Conservation (phyloP, 2,329 filamentous ascomycete genomes). For the Nemania sp. region DNA sequence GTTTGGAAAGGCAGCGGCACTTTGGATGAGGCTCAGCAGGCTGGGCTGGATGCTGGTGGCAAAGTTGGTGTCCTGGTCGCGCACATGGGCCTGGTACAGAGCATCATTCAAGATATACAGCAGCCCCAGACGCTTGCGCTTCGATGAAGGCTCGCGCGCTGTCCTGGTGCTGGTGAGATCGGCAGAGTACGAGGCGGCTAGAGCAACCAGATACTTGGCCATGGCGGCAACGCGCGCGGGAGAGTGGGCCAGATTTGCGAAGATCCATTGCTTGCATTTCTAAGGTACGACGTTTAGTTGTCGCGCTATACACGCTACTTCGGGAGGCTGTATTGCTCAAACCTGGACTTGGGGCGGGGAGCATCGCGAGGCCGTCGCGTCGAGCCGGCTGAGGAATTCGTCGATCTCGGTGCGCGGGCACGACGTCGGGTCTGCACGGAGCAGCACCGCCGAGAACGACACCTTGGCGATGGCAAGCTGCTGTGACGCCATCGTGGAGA, state of each 20-base stretch:
- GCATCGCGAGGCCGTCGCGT: slow-evolving; percentile 69
- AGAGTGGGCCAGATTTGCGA: slow-evolving; percentile 71
- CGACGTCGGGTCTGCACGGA: slow-evolving; percentile 73
- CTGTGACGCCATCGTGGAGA: slow-evolving; percentile 63
- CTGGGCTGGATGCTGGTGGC: slow-evolving; percentile 59
- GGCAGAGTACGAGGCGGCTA: slow-evolving; percentile 61
- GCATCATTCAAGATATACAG: slow-evolving; percentile 80
- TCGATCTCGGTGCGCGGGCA: slow-evolving; percentile 71
- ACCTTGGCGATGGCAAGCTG: slow-evolving; percentile 79
- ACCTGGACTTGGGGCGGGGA: slow-evolving; percentile 85
- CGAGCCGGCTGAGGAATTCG: slow-evolving; percentile 67
- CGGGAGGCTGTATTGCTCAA: slow-evolving; percentile 58
- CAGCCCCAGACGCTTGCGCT: slow-evolving; percentile 72
- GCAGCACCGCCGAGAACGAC: slow-evolving; percentile 72
- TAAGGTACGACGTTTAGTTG: slow-evolving; percentile 51
- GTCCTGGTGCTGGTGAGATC: slow-evolving; percentile 40
- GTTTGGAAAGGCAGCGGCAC: slow-evolving; percentile 59
- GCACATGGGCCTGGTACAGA: slow-evolving; percentile 68
- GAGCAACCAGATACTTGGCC: slow-evolving; percentile 73
- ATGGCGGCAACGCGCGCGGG: slow-evolving; percentile 66
- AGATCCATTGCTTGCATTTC: slow-evolving; percentile 87
- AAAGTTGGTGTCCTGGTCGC: slow-evolving; percentile 54
- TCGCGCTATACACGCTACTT: slow-evolving; percentile 44
- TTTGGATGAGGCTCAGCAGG: slow-evolving; percentile 64
- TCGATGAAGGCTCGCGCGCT: slow-evolving; percentile 56